Evolutionary conservation across 495 filamentous ascomycete species (phyloP), one percentile per base, ranked within the genome.

Genomic region (Chaetomium tenue): DNA sequence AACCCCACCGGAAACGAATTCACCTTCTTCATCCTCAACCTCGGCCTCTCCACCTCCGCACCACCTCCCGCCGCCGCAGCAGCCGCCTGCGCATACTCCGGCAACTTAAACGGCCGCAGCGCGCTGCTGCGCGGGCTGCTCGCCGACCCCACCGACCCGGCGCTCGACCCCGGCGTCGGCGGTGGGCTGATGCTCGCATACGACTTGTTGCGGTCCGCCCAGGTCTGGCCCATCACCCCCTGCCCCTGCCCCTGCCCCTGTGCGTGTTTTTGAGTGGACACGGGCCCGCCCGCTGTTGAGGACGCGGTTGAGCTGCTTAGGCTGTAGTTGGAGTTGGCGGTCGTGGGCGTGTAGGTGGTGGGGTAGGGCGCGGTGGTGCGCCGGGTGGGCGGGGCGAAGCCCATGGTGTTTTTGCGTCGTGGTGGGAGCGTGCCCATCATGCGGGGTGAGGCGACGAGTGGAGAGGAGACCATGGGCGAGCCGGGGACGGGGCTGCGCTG

Each of bases 11-110:
- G 54, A 42, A 57, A 57, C 9, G 33, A 40, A 5, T 57, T 57
- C 54, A 40, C 54, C 54, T 51, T 61, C 28, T 51, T 51, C 47
- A 47, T 61, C 59, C 26, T n/a, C 28, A 61, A 18, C 47, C 20
- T 52, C 30, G 47, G 47, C 47, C 59, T 61, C 59, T 39, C 59
- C n/a, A 13, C 30, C 20, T 52, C 30, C n/a, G n/a, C n/a, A 25
- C 28, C n/a, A 3, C n/a, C 28, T 1, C 4, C 26, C 13, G 26
- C 25, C 1, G 50, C 26, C 13, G 26, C 25, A 13, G 50, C 11
- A 5, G 22, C 6, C 12, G 46, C 52, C 30, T 42, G 54, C 15
- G 54, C 30, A 57, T 57, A 57, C 54, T 57, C 54, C 4, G 54
- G 54, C 33, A 57, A 26, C 54, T 57, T 57, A 5, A 57, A 57